Base-by-base conservation (phyloP, 2,329 filamentous ascomycete genomes). In the Neopestalotiopsis sp. region DNA sequence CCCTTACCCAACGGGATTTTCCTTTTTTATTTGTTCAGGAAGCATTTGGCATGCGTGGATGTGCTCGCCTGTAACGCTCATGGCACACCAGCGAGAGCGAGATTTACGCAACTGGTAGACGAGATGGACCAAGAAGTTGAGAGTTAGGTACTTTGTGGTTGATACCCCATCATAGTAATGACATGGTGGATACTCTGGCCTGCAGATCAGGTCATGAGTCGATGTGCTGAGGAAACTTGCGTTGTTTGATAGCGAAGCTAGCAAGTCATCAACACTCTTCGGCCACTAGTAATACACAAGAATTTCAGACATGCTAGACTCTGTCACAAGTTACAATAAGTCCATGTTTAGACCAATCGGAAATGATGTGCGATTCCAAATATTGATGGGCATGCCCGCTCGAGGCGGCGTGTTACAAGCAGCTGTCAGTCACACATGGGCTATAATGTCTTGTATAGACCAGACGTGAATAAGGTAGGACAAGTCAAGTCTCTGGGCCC, bases 281-380 rank as follows among this genome's bases (percentile, higher is more conserved):
- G 45, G 56, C 65, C 65, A 38, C 65, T 45, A 67, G 65, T 67
- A 67, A 67, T 61, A 67, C 65, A 67, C 30, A 67, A 40, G 34
- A 67, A 61, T 14, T n/a, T 40, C 34, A 62, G 30, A 20, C 32
- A 62, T 20, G 28, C 14, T 17, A 4, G 9, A 20, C 64, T 49
- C 7, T 28, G 3, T 49, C 28, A 2, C 38, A 53, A 28, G 17
- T 53, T 38, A 38, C n/a, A 10, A 38, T 14, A 12, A 14, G 38
- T 14, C 57, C 14, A 17, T 59, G 20, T 59, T 4, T 30, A 59
- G 56, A 58, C 24, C 24, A 28, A 2, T 28, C 24, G 24, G 24
- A 28, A 28, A 28, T 28, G 24, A 38, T 38, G 34, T 38, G 34
- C 34, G 10, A 38, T 38, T 38, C 34, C 10, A 38, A 56, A 6